Evolutionary conservation across 306 rosid genomes (phyloP).

Genomic region (Geum urbanum): DNA sequence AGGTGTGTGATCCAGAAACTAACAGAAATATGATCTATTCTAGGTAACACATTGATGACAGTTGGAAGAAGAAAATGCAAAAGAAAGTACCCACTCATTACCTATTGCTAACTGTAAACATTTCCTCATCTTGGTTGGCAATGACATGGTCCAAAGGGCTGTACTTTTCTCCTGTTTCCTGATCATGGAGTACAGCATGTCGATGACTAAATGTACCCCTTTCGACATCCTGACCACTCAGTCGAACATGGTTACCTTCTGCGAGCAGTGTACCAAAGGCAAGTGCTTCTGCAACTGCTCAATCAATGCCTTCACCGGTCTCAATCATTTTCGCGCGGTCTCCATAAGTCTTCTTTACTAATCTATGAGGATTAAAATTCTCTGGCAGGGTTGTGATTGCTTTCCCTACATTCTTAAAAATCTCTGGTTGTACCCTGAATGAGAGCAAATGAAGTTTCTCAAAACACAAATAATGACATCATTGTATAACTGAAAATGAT

Average conservation of each 20-base stretch:
- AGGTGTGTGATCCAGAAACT: no score
- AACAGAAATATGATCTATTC: no score
- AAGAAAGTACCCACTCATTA: constrained; percentile 25
- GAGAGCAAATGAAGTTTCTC: constrained; percentile 15
- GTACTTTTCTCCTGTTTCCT: constrained; percentile 71
- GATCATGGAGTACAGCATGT: constrained; percentile 87
- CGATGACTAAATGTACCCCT: constrained; percentile 98
- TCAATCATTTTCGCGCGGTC: constrained; percentile 86
- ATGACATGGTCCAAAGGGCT: constrained; percentile 81
- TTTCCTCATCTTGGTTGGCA: constrained; percentile 83
- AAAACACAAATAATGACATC: neutral
- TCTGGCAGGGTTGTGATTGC: constrained; percentile 78
- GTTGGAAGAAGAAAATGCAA: neutral
- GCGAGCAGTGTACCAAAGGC: constrained; percentile 82
- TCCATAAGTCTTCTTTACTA: constrained; percentile 81
- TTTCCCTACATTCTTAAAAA: constrained; percentile 84
- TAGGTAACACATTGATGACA: no score
- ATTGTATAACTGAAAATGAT: constrained; percentile 6
- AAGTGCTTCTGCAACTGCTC: constrained; percentile 94
- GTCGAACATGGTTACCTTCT: constrained; percentile 93
- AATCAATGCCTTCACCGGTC: constrained; percentile 90
- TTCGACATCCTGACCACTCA: constrained; percentile 98
- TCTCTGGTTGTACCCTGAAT: constrained; percentile 83
- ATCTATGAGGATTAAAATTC: constrained; percentile 75
- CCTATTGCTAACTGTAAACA: constrained; percentile 99